Base-by-base conservation (phyloP, 148 eudicot genomes). In the Rheum nobile region DNA sequence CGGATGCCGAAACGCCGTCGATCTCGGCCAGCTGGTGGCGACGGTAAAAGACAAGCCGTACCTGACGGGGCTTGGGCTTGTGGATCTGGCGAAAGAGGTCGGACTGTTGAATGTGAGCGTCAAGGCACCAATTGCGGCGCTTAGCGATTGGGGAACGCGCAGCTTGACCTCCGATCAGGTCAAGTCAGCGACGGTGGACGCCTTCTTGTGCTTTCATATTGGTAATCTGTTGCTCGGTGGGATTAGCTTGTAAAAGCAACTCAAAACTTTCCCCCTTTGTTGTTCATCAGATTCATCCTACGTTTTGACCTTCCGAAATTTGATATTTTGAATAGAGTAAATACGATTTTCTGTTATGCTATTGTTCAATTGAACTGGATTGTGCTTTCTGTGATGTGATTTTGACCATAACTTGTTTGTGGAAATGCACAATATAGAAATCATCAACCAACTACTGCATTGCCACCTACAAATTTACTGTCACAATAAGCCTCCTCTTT, bases 161-260 rank as follows among this genome's bases (percentile, higher is more conserved):
- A 74, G 12, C 37, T 74, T 77, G 67, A 72, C 67, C 52, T 5
- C 29, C 3, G 46, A 71, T 17, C 83, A 75, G 72, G 43, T 81
- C 21, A 77, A 72, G 48, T 34, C 74, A 8, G 80, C 78, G 14
- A 67, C 80, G 16, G n/a, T 16, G 1, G 68, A 41, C 42, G 69
- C 76, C 24, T 81, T 71, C 67, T 9, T 72, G 19, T 59, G 71
- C 68, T 81, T 75, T 46, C 28, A 22, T 34, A 4, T 71, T 0
- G 78, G 75, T 28, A 71, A 81, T 29, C 8, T 1, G 14, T 81
- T 81, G 67, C 72, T 77, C 34, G 76, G 76, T 5, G 75, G 78
- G 4, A 42, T 39, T 71, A 39, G 48, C 73, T 13, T 71, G 73
- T 71, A 43, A 71, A 65, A 31, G 17, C 39, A 65, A 34, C 35